A percentile compares a stretch with the other conserved stretches of the same genome.
Evolutionary conservation across 495 filamentous ascomycete species (phyloP).

Genomic region (Penicillium pancosmium): DNA sequence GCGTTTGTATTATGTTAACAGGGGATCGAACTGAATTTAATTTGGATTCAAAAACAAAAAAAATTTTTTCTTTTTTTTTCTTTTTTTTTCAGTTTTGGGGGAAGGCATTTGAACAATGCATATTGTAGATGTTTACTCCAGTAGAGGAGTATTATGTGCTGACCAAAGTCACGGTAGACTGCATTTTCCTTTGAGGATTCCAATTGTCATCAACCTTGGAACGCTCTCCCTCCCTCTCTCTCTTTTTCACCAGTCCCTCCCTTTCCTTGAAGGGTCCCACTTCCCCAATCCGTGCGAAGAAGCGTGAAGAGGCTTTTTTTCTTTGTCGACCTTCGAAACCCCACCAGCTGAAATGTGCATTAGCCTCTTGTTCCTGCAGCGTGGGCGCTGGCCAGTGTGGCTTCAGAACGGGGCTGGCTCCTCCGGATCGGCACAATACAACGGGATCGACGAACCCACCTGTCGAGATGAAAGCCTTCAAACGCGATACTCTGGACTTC

Average conservation of each 20-base stretch:
- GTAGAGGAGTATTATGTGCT: too few species aligned
- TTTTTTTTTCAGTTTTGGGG: background rate
- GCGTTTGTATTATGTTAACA: slow-evolving; percentile 26
- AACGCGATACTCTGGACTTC: background rate
- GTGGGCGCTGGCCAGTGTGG: slow-evolving; percentile 19
- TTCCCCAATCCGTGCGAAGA: slow-evolving; percentile 10
- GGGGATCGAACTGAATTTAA: slow-evolving; percentile 15
- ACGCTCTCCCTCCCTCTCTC: too few species aligned
- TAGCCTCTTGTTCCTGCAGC: slow-evolving; percentile 37
- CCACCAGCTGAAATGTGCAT: slow-evolving; percentile 33
- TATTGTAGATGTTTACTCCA: background rate
- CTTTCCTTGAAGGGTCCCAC: too few species aligned
- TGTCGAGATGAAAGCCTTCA: background rate
- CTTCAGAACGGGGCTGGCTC: slow-evolving; percentile 10
- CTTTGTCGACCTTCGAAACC: background rate
- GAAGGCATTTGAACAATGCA: background rate
- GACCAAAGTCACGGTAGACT: too few species aligned
- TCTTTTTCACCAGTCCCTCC: too few species aligned
- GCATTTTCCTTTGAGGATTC: too few species aligned
- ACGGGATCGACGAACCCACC: slow-evolving; percentile 25
- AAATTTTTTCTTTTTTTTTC: too few species aligned
- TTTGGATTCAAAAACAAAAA: slow-evolving; percentile 2
- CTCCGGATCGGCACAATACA: slow-evolving; percentile 23
- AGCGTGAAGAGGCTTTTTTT: background rate
- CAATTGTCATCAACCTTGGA: too few species aligned